Evolutionary conservation across 257 asterid species (phyloP).

Genomic region (Capsicum chinense): DNA sequence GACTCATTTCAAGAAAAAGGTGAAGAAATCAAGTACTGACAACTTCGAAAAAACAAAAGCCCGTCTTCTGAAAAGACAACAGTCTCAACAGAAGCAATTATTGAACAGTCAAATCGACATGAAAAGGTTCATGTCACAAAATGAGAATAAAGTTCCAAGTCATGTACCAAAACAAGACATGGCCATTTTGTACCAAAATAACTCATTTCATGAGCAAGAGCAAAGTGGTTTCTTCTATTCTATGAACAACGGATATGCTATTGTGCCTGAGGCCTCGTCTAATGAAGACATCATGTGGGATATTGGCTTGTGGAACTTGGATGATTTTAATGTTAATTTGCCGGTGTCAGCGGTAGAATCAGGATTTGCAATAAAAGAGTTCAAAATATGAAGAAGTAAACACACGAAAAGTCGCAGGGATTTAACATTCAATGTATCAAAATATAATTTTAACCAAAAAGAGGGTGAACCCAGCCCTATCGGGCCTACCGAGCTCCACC

Average conservation of each 20-base stretch:
- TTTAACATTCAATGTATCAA: too few relatives aligned
- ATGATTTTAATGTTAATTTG: not conserved
- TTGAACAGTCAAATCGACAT: not conserved
- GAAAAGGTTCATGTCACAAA: not conserved
- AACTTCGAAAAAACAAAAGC: not conserved
- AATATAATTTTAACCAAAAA: too few relatives aligned
- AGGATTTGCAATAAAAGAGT: too few relatives aligned
- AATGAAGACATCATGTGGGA: constrained; percentile 31
- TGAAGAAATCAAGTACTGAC: not conserved
- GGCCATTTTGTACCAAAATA: constrained; percentile 24
- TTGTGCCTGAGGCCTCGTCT: not conserved
- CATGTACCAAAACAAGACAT: constrained; percentile 22
- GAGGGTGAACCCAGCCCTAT: too few relatives aligned
- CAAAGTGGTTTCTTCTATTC: constrained; percentile 27
- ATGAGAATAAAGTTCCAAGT: not conserved
- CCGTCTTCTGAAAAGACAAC: not conserved
- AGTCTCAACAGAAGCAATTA: not conserved
- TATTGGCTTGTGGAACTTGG: constrained; percentile 27
- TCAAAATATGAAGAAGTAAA: too few relatives aligned
- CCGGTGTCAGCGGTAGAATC: too few relatives aligned
- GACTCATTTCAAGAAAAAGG: constrained; percentile 52
- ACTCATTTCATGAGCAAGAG: not conserved
- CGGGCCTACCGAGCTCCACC: too few relatives aligned
- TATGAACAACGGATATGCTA: constrained; percentile 7
- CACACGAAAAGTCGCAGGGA: too few relatives aligned